A percentile compares a stretch with the other conserved stretches of the same genome.
These are phyloP conservation scores for Septoria petroselini DNA, from an alignment of 2,329 filamentous ascomycete species.

Conservation along the genomic window DNA sequence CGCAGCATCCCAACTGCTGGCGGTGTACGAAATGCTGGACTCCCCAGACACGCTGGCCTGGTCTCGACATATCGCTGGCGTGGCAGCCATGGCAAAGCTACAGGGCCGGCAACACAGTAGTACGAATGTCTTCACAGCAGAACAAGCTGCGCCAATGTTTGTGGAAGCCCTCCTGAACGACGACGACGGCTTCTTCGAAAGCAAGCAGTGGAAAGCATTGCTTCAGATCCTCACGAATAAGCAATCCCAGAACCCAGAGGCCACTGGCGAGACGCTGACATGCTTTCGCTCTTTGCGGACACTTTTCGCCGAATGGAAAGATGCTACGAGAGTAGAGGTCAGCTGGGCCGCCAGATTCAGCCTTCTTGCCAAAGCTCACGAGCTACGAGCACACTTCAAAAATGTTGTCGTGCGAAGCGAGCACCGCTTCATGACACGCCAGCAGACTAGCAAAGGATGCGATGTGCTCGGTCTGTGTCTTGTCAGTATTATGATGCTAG, in stretches of 20 bases:
- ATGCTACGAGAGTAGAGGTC: background rate
- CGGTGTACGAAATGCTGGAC: constrained; percentile 21
- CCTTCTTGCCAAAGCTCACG: constrained; percentile 16
- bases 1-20: constrained; percentile 17
- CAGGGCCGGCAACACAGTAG: constrained; percentile 1
- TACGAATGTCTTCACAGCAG: background rate
- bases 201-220: constrained; percentile 18
- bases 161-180: constrained; percentile 19
- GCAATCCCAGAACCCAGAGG: constrained; percentile 8
- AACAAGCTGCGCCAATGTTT: constrained; percentile 20
- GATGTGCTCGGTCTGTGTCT: constrained; percentile 20
- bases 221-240: constrained; percentile 13
- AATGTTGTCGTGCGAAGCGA: constrained; percentile 12
- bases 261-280: constrained; percentile 12
- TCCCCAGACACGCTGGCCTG: constrained; percentile 11
- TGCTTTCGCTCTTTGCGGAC: constrained; percentile 14
- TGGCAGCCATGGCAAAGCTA: constrained; percentile 17
- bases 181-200: constrained; percentile 17
- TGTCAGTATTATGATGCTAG: constrained; percentile 17
- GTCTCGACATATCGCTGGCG: constrained; percentile 18
- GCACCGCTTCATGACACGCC: constrained; percentile 7
- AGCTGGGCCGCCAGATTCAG: constrained; percentile 7
- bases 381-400: constrained; percentile 15
- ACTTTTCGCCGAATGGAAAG: constrained; percentile 13
- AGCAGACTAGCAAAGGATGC: constrained; percentile 11